These are phyloP conservation scores for Albugo candida DNA, from an alignment of 352 stramenopile genomes.

Conservation along the genomic window DNA sequence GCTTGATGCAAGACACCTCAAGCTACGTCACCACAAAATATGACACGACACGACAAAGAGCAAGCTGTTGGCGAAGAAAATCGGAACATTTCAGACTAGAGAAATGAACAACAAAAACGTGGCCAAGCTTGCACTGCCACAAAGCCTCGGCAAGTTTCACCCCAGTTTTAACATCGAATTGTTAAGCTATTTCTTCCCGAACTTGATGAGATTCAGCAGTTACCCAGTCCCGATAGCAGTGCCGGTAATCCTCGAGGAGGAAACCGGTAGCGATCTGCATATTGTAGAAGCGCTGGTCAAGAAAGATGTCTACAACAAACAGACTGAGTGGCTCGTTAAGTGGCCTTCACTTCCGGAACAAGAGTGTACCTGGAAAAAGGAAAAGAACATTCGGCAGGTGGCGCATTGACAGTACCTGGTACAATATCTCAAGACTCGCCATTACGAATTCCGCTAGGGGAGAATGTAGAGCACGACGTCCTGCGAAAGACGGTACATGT, in stretches of 20 bases:
- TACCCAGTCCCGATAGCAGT: conserved; percentile 1
- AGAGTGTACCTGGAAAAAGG: too few relatives aligned
- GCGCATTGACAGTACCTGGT: too few relatives aligned
- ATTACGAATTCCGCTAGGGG: too few relatives aligned
- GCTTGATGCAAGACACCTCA: conserved; percentile 6
- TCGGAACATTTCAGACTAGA: conserved; percentile 7
- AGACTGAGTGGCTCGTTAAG: conserved; percentile 5
- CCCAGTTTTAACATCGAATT: conserved; percentile 7
- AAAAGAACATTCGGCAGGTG: too few relatives aligned
- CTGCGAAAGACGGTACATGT: too few relatives aligned
- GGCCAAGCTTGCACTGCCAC: conserved; percentile 3
- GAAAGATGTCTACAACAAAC: conserved; percentile 2
- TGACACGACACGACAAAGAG: conserved; percentile 1
- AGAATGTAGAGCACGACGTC: too few relatives aligned
- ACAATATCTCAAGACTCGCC: too few relatives aligned
- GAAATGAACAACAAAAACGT: conserved; percentile 9
- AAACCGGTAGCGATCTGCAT: not conserved
- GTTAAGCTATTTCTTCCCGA: not conserved
- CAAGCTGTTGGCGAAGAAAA: conserved; percentile 3
- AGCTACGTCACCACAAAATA: conserved; percentile 2
- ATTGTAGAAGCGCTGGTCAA: conserved; percentile 3
- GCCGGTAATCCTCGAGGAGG: not conserved
- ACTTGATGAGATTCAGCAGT: not conserved
- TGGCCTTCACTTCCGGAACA: not conserved
- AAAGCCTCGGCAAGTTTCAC: conserved; percentile 1